A percentile compares a stretch with the other conserved stretches of the same genome.
phyloP scores from a whole-genome alignment of 2,329 filamentous ascomycete genomes.

The Talaromyces sp. region DNA sequence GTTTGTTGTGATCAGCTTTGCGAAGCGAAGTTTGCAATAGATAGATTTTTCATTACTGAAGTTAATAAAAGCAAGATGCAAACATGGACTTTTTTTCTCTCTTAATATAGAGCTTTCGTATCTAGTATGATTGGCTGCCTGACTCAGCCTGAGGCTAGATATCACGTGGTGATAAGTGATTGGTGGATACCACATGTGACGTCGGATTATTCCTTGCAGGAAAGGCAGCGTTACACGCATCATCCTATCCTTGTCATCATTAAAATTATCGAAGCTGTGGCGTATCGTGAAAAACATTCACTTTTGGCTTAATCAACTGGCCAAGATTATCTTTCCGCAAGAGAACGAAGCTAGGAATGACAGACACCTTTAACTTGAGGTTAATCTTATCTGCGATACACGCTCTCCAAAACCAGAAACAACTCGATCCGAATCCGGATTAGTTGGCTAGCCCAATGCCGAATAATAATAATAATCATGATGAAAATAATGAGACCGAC shows the following conservation, averaged over 20 bases:
- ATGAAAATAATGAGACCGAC: conserved; percentile 8
- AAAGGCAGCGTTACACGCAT: not conserved
- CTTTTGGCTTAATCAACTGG: not conserved
- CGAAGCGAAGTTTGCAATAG: not conserved
- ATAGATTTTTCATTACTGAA: not conserved
- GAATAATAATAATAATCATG: conserved; percentile 12
- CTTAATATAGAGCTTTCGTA: not conserved
- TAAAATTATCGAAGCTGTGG: not conserved
- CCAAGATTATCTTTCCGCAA: not conserved
- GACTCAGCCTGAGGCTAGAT: not conserved
- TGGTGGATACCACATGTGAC: not conserved
- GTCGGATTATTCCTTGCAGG: not conserved
- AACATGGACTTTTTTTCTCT: not conserved
- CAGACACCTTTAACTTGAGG: not conserved
- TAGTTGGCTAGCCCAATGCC: not conserved
- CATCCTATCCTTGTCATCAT: not conserved
- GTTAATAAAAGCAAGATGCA: not conserved
- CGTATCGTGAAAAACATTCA: not conserved
- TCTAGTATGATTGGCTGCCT: not conserved
- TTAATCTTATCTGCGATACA: not conserved
- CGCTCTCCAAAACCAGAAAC: not conserved
- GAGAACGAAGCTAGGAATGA: not conserved
- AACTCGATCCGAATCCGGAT: not conserved
- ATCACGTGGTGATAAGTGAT: not conserved
- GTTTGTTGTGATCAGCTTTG: not conserved